phyloP scores from a whole-genome alignment of 2,329 filamentous ascomycete species.

The Talaromyces sp. region DNA sequence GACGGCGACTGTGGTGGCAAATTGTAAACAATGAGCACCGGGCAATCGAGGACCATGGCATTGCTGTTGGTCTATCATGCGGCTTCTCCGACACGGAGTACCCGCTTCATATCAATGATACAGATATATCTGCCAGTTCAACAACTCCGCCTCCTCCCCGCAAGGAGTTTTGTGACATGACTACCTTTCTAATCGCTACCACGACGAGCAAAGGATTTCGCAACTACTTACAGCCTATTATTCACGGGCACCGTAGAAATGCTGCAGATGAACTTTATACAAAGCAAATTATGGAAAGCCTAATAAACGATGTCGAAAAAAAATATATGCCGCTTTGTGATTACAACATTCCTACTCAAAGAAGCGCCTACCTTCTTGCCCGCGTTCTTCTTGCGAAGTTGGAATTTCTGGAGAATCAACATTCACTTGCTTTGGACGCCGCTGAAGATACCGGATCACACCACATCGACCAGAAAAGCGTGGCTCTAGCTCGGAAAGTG shows the following conservation, averaged over 20 bases:
- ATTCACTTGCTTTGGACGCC: not conserved
- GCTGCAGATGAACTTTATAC: not conserved
- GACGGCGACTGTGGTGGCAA: slow-evolving; percentile 52
- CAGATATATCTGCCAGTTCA: slow-evolving; percentile 43
- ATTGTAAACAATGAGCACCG: slow-evolving; percentile 50
- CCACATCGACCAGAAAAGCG: not conserved
- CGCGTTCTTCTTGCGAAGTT: not conserved
- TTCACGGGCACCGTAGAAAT: not conserved
- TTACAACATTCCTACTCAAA: not conserved
- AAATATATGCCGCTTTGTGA: not conserved
- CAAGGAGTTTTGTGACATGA: not conserved
- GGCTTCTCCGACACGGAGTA: slow-evolving; percentile 49
- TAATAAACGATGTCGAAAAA: not conserved
- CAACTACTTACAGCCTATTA: not conserved
- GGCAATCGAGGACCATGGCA: slow-evolving; percentile 54
- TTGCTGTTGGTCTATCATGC: slow-evolving; percentile 45
- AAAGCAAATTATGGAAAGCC: not conserved
- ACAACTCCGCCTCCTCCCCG: not conserved
- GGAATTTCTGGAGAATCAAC: not conserved
- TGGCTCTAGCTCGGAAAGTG: not conserved
- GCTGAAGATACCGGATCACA: not conserved
- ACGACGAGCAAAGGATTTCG: not conserved
- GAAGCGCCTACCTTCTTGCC: not conserved
- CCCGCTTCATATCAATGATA: slow-evolving; percentile 54
- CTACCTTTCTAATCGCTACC: not conserved